phyloP scores from a whole-genome alignment of 2,329 filamentous ascomycete genomes.

The Monosporascus sp. region DNA sequence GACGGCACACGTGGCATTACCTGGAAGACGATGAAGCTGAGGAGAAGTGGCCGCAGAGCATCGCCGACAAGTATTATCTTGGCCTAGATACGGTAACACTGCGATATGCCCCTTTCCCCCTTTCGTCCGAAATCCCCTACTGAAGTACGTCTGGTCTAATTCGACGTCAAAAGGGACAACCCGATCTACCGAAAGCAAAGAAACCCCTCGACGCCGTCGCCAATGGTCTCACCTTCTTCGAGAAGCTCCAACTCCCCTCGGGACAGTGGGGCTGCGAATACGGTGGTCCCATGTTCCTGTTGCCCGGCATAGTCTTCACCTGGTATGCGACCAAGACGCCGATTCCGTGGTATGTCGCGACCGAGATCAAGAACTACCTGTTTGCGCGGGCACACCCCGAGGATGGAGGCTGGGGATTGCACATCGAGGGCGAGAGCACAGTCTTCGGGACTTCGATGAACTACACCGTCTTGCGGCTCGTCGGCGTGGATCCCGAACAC shows the following conservation, averaged over 20 bases:
- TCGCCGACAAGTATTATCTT: constrained; percentile 84
- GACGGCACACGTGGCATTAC: constrained; percentile 93
- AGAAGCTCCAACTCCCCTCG: constrained; percentile 78
- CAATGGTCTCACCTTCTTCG: constrained; percentile 86
- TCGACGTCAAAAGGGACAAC: constrained; percentile 55
- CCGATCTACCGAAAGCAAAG: constrained; percentile 63
- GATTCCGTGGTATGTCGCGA: constrained; percentile 72
- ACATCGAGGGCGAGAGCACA: constrained; percentile 88
- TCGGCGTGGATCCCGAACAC: constrained; percentile 81
- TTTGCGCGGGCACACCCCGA: constrained; percentile 77
- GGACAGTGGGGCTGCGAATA: constrained; percentile 98
- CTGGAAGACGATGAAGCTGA: constrained; percentile 66
- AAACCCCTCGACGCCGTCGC: constrained; percentile 71
- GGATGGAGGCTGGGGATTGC: constrained; percentile 95
- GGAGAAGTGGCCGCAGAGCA: constrained; percentile 76
- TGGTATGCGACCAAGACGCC: constrained; percentile 89
- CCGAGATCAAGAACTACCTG: constrained; percentile 89
- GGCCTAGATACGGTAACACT: constrained; percentile 68
- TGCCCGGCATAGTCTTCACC: constrained; percentile 77
- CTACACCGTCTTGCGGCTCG: constrained; percentile 72
- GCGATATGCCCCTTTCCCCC: background rate
- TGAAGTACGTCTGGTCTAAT: background rate
- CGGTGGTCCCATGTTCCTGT: constrained; percentile 92
- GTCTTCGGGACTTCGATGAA: constrained; percentile 89
- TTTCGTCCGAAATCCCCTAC: no score